phyloP scores from a whole-genome alignment of 1,284 basidiomycete species.

The Wallemia hederae region DNA sequence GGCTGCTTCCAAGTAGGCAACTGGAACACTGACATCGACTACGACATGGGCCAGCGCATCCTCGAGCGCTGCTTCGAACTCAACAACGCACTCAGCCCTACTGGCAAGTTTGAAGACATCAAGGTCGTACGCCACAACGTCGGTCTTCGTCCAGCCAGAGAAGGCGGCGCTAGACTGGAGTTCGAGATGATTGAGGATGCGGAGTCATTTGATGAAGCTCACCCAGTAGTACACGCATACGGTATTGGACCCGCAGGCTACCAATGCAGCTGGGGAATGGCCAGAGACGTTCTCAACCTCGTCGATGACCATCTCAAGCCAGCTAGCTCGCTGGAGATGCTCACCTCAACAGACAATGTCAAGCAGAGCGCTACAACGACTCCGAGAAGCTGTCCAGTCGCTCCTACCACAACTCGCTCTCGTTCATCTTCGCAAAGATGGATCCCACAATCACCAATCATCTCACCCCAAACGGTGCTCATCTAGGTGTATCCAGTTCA shows the following conservation, averaged over 20 bases:
- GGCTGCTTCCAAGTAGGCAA: constrained; percentile 23
- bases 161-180: constrained; percentile 9
- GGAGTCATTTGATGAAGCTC: constrained; percentile 1
- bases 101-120: constrained; percentile 3
- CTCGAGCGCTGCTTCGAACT: constrained; percentile 16
- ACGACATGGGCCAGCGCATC: constrained; percentile 20
- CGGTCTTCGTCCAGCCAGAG: constrained; percentile 9
- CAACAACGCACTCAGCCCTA: constrained; percentile 8
- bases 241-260: constrained; percentile 9
- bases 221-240: neutral
- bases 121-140: constrained; percentile 10
- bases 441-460: neutral
- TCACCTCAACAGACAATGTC: neutral
- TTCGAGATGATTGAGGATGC: constrained; percentile 2
- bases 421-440: neutral
- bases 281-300: constrained; percentile 9
- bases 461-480: neutral
- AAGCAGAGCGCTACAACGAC: neutral
- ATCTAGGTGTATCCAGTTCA: neutral
- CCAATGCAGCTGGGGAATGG: constrained; percentile 12
- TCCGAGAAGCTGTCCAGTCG: neutral
- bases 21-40: constrained; percentile 23
- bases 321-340: neutral
- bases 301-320: constrained; percentile 6
- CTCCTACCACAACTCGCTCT: neutral